These are phyloP conservation scores for Anaeramoeba flamelloides DNA, from an alignment of 78 protist genomes.

Conservation along the genomic window DNA sequence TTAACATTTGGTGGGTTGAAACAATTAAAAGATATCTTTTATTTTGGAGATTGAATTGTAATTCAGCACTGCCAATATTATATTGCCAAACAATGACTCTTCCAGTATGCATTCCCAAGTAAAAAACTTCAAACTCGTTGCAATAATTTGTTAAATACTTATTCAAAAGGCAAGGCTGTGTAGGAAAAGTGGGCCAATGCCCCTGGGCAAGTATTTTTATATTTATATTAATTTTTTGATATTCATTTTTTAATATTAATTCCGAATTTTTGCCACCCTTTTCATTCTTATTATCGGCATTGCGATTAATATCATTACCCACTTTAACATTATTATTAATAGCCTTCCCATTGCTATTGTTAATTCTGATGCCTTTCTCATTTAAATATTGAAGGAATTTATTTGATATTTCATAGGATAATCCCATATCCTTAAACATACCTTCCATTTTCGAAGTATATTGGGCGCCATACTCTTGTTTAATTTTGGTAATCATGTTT, in stretches of 20 bases:
- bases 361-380: not conserved
- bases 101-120: conserved; percentile 54
- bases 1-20: no score
- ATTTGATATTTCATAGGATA: conserved; percentile 45
- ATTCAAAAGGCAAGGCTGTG: not conserved
- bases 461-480: conserved; percentile 71
- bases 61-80: conserved; percentile 19
- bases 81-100: conserved; percentile 65
- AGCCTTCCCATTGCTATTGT: no score
- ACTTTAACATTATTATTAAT: conserved; percentile 33
- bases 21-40: not conserved
- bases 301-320: conserved; percentile 62
- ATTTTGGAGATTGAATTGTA: conserved; percentile 24
- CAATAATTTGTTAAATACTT: conserved; percentile 16
- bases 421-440: conserved; percentile 74
- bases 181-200: conserved; percentile 59
- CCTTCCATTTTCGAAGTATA: conserved; percentile 78
- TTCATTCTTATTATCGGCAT: conserved; percentile 34
- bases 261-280: conserved; percentile 42
- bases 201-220: conserved; percentile 74
- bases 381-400: conserved; percentile 36
- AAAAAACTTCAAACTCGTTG: conserved; percentile 44
- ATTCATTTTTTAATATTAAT: no score
- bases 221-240: conserved; percentile 34
- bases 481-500: conserved; percentile 54